phyloP scores from a whole-genome alignment of 345 rosid species.

The Syzygium jambos region DNA sequence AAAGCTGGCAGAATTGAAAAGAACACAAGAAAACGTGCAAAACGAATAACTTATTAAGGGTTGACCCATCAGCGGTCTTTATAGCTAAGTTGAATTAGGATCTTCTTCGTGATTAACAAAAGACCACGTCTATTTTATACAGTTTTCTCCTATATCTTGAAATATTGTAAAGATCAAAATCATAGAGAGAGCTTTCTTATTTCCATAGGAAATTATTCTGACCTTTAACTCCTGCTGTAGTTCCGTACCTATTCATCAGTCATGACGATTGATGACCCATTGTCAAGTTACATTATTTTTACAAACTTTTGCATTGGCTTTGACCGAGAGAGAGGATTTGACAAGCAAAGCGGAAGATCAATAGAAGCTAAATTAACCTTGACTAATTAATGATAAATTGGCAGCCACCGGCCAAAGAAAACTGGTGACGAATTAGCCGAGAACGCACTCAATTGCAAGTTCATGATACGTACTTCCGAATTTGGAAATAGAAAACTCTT shows the following conservation, averaged over 20 bases:
- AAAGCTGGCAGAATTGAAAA: not conserved
- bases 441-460: not conserved
- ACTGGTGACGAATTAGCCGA: too few species aligned
- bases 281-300: not conserved
- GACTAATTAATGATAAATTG: not conserved
- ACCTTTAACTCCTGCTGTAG: not conserved
- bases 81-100: not conserved
- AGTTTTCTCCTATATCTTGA: not conserved
- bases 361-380: not conserved
- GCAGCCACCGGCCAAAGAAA: too few species aligned
- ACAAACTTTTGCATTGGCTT: not conserved
- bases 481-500: not conserved
- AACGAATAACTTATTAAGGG: not conserved
- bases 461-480: not conserved
- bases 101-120: not conserved
- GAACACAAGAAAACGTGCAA: not conserved
- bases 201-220: not conserved
- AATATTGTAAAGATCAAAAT: not conserved
- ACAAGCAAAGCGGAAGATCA: not conserved
- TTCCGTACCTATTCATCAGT: not conserved
- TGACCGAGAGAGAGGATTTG: not conserved
- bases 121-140: not conserved
- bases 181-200: not conserved
- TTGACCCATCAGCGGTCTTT: not conserved
- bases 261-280: not conserved